Evolutionary conservation across 2,329 filamentous ascomycete species (phyloP).

Genomic region (Dactylonectria macrodidyma): DNA sequence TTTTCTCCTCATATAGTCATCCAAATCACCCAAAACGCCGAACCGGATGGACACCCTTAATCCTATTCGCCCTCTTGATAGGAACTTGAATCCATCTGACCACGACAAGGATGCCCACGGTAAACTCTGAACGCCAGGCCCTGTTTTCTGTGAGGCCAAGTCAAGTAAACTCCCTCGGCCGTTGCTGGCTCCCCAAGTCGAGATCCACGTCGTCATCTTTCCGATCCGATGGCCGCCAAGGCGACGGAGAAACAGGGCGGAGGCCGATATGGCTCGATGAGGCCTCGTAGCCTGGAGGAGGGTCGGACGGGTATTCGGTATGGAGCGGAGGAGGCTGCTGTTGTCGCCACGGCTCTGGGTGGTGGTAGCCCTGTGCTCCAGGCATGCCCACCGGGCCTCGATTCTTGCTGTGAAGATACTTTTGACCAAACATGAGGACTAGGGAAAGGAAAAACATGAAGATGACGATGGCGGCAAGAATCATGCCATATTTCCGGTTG

Average conservation of each 20-base stretch:
- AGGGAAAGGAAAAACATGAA: slow-evolving; percentile 59
- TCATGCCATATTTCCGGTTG: slow-evolving; percentile 61
- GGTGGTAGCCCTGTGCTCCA: slow-evolving; percentile 45
- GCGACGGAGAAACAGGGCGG: slow-evolving; percentile 48
- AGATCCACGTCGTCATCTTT: slow-evolving; percentile 52
- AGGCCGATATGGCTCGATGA: slow-evolving; percentile 51
- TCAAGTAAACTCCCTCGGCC: slow-evolving; percentile 53
- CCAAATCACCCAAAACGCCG: slow-evolving; percentile 10
- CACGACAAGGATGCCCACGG: slow-evolving; percentile 10
- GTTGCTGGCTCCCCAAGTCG: slow-evolving; percentile 50
- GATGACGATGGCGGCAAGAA: slow-evolving; percentile 64
- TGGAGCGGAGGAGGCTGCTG: slow-evolving; percentile 37
- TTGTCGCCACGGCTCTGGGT: slow-evolving; percentile 51
- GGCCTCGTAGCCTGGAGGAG: slow-evolving; percentile 53
- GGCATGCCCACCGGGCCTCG: slow-evolving; percentile 29
- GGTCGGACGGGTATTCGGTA: slow-evolving; percentile 43
- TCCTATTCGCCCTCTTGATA: slow-evolving; percentile 7
- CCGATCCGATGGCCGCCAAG: slow-evolving; percentile 45
- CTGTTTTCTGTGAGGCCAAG: not conserved
- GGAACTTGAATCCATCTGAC: not conserved
- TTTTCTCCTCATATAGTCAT: slow-evolving; percentile 16
- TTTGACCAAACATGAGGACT: slow-evolving; percentile 52
- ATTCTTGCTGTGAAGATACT: slow-evolving; percentile 43
- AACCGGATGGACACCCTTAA: not conserved
- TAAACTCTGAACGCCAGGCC: slow-evolving; percentile 40